Percentiles rank a stretch among this genome's conserved stretches.
These are phyloP conservation scores for Cornus suecica DNA, from an alignment of 148 eudicot species.

Conservation along the genomic window DNA sequence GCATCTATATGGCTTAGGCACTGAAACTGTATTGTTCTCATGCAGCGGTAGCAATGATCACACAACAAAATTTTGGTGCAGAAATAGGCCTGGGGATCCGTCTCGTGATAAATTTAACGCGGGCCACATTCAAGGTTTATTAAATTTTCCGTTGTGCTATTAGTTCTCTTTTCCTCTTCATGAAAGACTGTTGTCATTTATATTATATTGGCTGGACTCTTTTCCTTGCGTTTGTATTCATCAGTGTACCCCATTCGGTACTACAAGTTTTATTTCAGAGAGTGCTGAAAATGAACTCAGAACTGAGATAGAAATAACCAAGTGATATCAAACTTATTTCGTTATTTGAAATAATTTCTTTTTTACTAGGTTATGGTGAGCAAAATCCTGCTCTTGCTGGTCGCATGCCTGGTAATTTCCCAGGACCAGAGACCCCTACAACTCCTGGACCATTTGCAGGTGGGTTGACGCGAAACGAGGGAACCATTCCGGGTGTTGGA, in stretches of 20 bases:
- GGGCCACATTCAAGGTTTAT: conserved; percentile 67
- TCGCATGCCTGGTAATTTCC: conserved; percentile 61
- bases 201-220: neutral
- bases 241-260: neutral
- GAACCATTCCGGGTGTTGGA: conserved; percentile 96
- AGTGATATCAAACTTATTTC: neutral
- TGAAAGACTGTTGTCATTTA: neutral
- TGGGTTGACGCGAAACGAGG: conserved; percentile 84
- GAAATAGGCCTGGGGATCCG: conserved; percentile 98
- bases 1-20: conserved; percentile 5
- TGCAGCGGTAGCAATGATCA: conserved; percentile 99
- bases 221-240: neutral
- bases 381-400: conserved; percentile 60
- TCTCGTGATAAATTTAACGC: conserved; percentile 72
- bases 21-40: conserved; percentile 8
- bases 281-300: neutral
- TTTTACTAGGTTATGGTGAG: conserved; percentile 69
- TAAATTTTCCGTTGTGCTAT: neutral
- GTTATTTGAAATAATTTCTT: neutral
- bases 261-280: neutral
- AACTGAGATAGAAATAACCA: neutral
- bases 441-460: conserved; percentile 85
- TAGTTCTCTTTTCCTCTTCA: conserved; percentile 2
- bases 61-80: conserved; percentile 96
- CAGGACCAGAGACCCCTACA: conserved; percentile 56